Percentiles rank a stretch among this genome's conserved stretches.
Conservation (phyloP, 306 rosid genomes). For the Casuarina glauca region DNA sequence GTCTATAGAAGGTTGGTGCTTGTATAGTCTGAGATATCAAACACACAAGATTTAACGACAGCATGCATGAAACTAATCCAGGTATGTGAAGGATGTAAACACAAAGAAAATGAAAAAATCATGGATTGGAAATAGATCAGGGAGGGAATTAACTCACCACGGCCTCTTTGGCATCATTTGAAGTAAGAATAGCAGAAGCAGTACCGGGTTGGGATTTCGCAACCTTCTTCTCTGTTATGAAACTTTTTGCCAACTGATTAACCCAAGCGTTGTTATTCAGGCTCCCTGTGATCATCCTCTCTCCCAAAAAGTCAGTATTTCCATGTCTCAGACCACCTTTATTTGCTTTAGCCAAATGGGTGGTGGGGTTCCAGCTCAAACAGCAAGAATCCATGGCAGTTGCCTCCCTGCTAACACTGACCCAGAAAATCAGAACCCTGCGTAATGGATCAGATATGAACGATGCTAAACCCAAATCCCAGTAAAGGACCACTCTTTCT, state of each 20-base stretch:
- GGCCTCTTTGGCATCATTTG: conserved; percentile 45
- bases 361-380: conserved; percentile 42
- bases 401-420: conserved; percentile 21
- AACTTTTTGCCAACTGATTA: conserved; percentile 32
- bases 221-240: conserved; percentile 45
- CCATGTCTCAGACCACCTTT: conserved; percentile 38
- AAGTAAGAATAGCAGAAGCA: conserved; percentile 63
- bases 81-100: neutral
- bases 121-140: conserved; percentile 4
- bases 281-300: conserved; percentile 53
- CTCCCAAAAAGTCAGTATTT: conserved; percentile 58
- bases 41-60: conserved; percentile 19
- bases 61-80: conserved; percentile 18
- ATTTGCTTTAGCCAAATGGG: conserved; percentile 38
- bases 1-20: conserved; percentile 51
- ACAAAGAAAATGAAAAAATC: neutral
- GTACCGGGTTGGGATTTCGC: conserved; percentile 49
- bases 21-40: conserved; percentile 55
- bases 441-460: conserved; percentile 33
- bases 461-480: conserved; percentile 34
- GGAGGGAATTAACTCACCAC: conserved; percentile 49
- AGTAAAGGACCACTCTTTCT: conserved; percentile 17
- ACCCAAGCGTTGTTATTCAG: conserved; percentile 38
- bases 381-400: conserved; percentile 64
- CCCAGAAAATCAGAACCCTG: conserved; percentile 12